These are phyloP conservation scores for Durio zibethinus DNA, from an alignment of 345 rosid genomes.

Conservation along the genomic window DNA sequence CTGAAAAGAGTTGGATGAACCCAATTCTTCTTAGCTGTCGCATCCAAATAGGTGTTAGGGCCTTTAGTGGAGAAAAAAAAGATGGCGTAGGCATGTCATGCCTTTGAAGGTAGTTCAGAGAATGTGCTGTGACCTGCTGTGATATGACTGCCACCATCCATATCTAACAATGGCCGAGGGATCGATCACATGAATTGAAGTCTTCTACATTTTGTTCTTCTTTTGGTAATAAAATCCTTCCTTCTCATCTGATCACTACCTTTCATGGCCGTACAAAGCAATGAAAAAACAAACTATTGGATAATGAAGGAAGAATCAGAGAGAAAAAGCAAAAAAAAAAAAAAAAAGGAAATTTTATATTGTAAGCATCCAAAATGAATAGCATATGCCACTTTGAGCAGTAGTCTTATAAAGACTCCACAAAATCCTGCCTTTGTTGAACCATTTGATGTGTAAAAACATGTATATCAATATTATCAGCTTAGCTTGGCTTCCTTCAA, in stretches of 20 bases:
- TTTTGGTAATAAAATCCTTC: neutral
- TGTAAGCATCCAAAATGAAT: conserved; percentile 38
- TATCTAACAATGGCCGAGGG: neutral
- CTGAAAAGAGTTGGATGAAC: neutral
- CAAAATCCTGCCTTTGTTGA: neutral
- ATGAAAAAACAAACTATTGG: neutral
- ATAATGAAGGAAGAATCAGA: neutral
- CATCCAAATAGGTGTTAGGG: neutral
- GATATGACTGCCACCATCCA: conserved; percentile 21
- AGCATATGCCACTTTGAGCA: conserved; percentile 29
- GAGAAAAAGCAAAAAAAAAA: neutral
- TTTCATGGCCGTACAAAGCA: conserved; percentile 2
- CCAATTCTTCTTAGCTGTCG: neutral
- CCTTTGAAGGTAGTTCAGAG: conserved; percentile 10
- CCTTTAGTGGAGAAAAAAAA: neutral
- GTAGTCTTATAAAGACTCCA: neutral
- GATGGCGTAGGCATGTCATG: neutral
- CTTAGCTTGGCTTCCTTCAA: neutral
- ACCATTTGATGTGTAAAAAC: neutral
- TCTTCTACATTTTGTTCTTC: neutral
- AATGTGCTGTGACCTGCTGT: neutral
- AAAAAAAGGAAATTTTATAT: neutral
- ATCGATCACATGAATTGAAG: neutral
- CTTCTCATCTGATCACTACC: neutral
- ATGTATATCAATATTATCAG: neutral